A percentile compares a stretch with the other conserved stretches of the same genome.
Evolutionary conservation across 768 basidiomycete genomes (phyloP).

Genomic region (Kwoniella europaea): DNA sequence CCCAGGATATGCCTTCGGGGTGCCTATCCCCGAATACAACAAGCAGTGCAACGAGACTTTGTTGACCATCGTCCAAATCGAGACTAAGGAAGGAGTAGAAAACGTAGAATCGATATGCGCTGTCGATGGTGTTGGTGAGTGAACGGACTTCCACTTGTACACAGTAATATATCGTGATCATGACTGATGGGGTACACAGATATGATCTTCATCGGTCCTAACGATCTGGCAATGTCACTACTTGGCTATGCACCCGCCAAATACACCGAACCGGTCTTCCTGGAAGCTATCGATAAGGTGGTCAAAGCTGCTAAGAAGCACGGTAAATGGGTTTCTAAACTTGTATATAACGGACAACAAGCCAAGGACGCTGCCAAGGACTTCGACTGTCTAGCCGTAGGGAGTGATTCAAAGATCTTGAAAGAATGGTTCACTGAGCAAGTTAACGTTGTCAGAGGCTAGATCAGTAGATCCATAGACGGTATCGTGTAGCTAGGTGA

Average conservation of each 20-base stretch:
- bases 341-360: slow-evolving; percentile 30
- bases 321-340: slow-evolving; percentile 22
- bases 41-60: slow-evolving; percentile 4
- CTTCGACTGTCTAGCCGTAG: slow-evolving; percentile 40
- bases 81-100: slow-evolving; percentile 44
- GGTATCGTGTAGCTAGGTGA: background rate
- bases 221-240: slow-evolving; percentile 41
- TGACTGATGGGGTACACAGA: slow-evolving; percentile 18
- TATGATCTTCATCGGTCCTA: slow-evolving; percentile 48
- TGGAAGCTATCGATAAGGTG: slow-evolving; percentile 34
- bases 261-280: slow-evolving; percentile 29
- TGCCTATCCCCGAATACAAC: background rate
- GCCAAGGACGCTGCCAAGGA: slow-evolving; percentile 22
- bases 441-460: slow-evolving; percentile 4
- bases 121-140: slow-evolving; percentile 50
- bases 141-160: background rate
- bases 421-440: slow-evolving; percentile 33
- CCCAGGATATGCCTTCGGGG: slow-evolving; percentile 2
- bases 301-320: slow-evolving; percentile 22
- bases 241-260: slow-evolving; percentile 29
- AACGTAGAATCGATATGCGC: slow-evolving; percentile 48
- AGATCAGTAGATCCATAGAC: background rate
- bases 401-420: slow-evolving; percentile 40
- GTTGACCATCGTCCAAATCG: slow-evolving; percentile 47
- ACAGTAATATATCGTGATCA: background rate